A percentile compares a stretch with the other conserved stretches of the same genome.
Evolutionary conservation across 2,329 filamentous ascomycete species (phyloP).

Genomic region (Coniella vitis): DNA sequence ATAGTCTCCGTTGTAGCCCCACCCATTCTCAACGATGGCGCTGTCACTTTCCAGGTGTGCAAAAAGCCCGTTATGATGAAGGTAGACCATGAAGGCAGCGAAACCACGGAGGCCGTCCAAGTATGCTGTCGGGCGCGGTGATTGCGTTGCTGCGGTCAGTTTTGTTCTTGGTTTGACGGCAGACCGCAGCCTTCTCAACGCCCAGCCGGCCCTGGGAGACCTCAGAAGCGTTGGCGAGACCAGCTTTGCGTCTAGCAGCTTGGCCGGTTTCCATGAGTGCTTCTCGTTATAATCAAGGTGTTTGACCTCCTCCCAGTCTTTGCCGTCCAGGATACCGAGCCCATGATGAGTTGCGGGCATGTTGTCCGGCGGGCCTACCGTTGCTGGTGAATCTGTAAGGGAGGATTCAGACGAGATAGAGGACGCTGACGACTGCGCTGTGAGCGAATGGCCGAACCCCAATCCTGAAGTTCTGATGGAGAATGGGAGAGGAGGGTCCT

Average conservation of each 20-base stretch:
- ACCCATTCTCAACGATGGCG: conserved; percentile 44
- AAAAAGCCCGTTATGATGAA: conserved; percentile 55
- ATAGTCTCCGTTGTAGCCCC: conserved; percentile 40
- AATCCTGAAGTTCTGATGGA: conserved; percentile 11
- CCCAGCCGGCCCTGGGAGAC: conserved; percentile 10
- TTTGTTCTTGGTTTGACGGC: conserved; percentile 11
- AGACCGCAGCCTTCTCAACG: conserved; percentile 10
- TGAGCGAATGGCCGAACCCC: neutral
- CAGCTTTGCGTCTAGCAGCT: conserved; percentile 22
- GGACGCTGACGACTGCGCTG: conserved; percentile 11
- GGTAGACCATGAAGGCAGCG: conserved; percentile 59
- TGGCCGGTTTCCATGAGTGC: conserved; percentile 18
- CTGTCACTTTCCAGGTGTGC: conserved; percentile 36
- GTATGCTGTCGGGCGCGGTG: conserved; percentile 47
- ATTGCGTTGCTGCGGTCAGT: conserved; percentile 12
- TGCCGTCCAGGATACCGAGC: conserved; percentile 26
- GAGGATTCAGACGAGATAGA: neutral
- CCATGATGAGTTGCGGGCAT: conserved; percentile 25
- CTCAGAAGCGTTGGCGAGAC: conserved; percentile 10
- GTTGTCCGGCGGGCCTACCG: conserved; percentile 13
- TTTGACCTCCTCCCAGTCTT: conserved; percentile 28
- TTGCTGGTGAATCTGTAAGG: neutral
- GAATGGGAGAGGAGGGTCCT: conserved; percentile 13
- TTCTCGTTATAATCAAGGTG: conserved; percentile 18
- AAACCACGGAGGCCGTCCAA: conserved; percentile 62